These are phyloP conservation scores for Perilla frutescens DNA, from an alignment of 257 asterid genomes.

Conservation along the genomic window DNA sequence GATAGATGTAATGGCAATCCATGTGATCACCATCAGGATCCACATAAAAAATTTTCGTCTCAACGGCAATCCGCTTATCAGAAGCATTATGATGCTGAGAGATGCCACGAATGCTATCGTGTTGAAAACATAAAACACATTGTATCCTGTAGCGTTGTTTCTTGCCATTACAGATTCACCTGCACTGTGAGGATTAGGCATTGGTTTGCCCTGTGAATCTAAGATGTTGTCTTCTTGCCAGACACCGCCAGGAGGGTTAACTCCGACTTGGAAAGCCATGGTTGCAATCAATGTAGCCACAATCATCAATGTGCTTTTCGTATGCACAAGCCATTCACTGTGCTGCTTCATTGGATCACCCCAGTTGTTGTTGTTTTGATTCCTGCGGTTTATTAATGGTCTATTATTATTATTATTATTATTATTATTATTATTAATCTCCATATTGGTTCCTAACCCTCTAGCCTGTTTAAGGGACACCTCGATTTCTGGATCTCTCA, in stretches of 20 bases:
- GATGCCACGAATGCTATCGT: constrained; percentile 38
- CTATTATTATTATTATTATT: no score
- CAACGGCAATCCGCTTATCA: constrained; percentile 41
- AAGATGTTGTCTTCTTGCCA: constrained; percentile 29
- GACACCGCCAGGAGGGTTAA: constrained; percentile 41
- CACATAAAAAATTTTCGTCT: constrained; percentile 31
- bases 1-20: constrained; percentile 40
- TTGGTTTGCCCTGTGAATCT: background rate
- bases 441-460: no score
- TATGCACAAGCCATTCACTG: constrained; percentile 28
- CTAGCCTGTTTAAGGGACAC: background rate
- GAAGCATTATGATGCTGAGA: constrained; percentile 42
- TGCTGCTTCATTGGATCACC: no score
- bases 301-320: constrained; percentile 36
- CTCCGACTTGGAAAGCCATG: constrained; percentile 47
- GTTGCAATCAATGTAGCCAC: constrained; percentile 48
- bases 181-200: background rate
- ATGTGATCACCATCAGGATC: constrained; percentile 43
- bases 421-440: no score
- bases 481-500: constrained; percentile 19
- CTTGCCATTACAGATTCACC: constrained; percentile 32
- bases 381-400: no score
- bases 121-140: constrained; percentile 1
- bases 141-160: background rate
- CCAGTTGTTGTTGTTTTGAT: no score